phyloP scores from a whole-genome alignment of 495 filamentous ascomycete species.

The Hypoxylon subgilvum region DNA sequence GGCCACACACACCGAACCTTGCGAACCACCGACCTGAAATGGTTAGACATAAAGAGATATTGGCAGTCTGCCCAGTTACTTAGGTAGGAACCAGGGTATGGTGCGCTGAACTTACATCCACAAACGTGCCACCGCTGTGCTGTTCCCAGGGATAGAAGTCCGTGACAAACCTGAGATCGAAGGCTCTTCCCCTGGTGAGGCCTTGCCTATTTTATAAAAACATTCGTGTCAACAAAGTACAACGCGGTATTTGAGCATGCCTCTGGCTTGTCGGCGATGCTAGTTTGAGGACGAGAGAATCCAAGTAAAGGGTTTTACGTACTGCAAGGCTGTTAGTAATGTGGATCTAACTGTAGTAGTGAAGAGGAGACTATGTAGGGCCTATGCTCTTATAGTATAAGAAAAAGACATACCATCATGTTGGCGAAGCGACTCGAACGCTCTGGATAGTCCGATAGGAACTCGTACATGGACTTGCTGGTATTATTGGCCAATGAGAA shows the following conservation, averaged over 20 bases:
- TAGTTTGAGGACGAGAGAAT: neutral
- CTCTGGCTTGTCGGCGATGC: neutral
- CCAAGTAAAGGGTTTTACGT: neutral
- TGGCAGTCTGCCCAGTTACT: too few relatives aligned
- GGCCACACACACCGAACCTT: slow-evolving; percentile 46
- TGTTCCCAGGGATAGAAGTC: slow-evolving; percentile 43
- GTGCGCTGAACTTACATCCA: slow-evolving; percentile 48
- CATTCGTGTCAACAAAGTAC: neutral
- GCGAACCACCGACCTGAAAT: slow-evolving; percentile 49
- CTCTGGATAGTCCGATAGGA: slow-evolving; percentile 36
- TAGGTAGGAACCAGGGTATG: too few relatives aligned
- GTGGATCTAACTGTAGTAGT: neutral
- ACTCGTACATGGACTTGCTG: slow-evolving; percentile 39
- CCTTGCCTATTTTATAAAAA: neutral
- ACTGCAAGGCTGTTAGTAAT: neutral
- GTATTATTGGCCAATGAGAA: slow-evolving; percentile 43
- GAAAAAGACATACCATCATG: slow-evolving; percentile 37
- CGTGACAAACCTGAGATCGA: slow-evolving; percentile 39
- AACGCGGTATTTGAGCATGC: neutral
- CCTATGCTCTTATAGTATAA: slow-evolving; percentile 10
- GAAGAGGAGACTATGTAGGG: neutral
- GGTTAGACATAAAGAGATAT: slow-evolving; percentile 4
- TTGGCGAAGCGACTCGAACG: slow-evolving; percentile 45
- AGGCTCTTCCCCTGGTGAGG: slow-evolving; percentile 21
- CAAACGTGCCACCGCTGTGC: slow-evolving; percentile 30